A percentile compares a stretch with the other conserved stretches of the same genome.
Evolutionary conservation across 495 filamentous ascomycete species (phyloP).

Genomic region (Penicillium alfredii): DNA sequence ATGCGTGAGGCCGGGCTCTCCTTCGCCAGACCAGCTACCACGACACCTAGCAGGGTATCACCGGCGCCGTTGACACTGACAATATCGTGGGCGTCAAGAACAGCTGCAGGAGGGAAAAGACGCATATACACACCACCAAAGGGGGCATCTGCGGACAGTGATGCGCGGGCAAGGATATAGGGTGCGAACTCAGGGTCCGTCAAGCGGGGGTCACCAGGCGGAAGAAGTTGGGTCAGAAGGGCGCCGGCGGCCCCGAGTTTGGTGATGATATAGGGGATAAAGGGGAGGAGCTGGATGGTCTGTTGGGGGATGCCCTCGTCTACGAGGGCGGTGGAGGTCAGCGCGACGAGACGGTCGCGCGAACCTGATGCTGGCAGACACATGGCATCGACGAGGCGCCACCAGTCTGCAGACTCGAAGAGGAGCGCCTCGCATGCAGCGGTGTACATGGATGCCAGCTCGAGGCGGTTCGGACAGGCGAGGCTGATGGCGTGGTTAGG

Average conservation of each 20-base stretch:
- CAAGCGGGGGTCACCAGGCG: conserved; percentile 56
- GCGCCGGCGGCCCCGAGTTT: conserved; percentile 80
- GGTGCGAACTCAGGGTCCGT: conserved; percentile 51
- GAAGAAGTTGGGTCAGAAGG: conserved; percentile 65
- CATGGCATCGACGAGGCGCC: conserved; percentile 68
- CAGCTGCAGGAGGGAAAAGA: conserved; percentile 62
- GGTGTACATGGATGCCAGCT: conserved; percentile 69
- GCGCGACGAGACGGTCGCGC: conserved; percentile 55
- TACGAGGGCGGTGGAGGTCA: conserved; percentile 58
- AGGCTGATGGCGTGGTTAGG: conserved; percentile 62
- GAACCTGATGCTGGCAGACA: conserved; percentile 51
- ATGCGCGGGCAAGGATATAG: conserved; percentile 61
- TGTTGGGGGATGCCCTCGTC: conserved; percentile 78
- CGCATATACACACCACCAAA: conserved; percentile 84
- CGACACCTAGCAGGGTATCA: conserved; percentile 82
- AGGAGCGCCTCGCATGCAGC: conserved; percentile 55
- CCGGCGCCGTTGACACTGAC: conserved; percentile 92
- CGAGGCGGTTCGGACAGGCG: conserved; percentile 74
- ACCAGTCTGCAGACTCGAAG: conserved; percentile 67
- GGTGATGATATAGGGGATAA: conserved; percentile 73
- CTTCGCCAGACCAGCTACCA: conserved; percentile 61
- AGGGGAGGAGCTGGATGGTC: conserved; percentile 79
- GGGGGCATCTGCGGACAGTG: conserved; percentile 35
- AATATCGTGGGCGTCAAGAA: conserved; percentile 53
- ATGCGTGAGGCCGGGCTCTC: conserved; percentile 16